Conservation (phyloP, 2,329 filamentous ascomycete species). For the Cercospora janseana region DNA sequence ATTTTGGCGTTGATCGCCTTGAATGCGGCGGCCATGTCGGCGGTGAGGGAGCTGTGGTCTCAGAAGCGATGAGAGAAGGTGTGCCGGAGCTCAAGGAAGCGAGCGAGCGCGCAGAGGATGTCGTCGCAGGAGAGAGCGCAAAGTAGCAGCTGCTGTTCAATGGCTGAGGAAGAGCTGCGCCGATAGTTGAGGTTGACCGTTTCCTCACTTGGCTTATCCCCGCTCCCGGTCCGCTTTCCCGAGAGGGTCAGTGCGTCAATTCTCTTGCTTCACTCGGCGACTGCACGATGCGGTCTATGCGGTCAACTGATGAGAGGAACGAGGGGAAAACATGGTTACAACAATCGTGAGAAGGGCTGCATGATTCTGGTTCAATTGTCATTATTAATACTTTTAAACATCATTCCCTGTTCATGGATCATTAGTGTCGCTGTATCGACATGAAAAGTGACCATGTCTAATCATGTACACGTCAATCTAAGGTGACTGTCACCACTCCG, state of each 20-base stretch:
- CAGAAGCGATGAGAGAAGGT: background rate
- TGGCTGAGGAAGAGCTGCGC: background rate
- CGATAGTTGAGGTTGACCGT: background rate
- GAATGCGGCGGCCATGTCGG: conserved; percentile 53
- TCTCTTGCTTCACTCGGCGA: background rate
- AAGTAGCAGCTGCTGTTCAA: background rate
- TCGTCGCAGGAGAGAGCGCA: background rate
- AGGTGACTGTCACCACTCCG: no score
- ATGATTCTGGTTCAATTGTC: no score
- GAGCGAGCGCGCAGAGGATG: background rate
- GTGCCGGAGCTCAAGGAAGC: background rate
- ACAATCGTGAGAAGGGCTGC: no score
- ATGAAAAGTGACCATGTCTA: no score
- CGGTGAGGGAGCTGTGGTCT: background rate
- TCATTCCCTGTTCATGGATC: no score
- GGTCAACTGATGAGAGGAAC: no score
- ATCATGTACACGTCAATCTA: no score
- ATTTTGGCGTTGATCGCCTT: conserved; percentile 56
- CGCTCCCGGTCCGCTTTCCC: conserved; percentile 9
- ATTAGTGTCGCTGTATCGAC: no score
- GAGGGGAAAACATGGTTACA: no score
- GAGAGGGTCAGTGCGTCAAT: conserved; percentile 4
- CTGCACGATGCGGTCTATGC: no score
- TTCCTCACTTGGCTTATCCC: background rate
- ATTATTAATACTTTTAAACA: no score